phyloP scores from a whole-genome alignment of 257 asterid species.

The Solanum gracilifrons region DNA sequence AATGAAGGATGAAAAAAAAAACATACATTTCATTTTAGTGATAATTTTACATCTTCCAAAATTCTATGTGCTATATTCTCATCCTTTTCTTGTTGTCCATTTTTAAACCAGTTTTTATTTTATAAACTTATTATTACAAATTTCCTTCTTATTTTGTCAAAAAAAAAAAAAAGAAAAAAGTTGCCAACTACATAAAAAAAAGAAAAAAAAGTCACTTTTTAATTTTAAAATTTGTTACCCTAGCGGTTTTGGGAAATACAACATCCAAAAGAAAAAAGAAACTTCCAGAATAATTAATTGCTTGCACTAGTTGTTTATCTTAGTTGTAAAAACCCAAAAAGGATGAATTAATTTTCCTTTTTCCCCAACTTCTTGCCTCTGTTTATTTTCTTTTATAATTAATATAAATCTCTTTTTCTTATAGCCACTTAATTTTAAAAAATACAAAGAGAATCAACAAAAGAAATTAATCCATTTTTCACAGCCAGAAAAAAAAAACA shows the following conservation, averaged over 20 bases:
- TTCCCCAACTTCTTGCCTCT: not conserved
- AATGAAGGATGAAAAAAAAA: not conserved
- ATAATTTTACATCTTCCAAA: not conserved
- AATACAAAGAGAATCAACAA: not conserved
- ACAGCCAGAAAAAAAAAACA: not conserved
- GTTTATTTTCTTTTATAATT: not conserved
- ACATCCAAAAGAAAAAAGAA: not conserved
- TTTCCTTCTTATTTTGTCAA: not conserved
- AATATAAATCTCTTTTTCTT: not conserved
- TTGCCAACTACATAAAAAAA: not conserved
- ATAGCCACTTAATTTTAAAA: not conserved
- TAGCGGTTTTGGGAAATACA: not conserved
- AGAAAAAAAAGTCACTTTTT: not conserved
- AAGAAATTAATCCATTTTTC: not conserved
- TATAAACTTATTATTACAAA: not conserved
- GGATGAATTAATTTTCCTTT: not conserved
- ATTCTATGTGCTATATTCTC: not conserved
- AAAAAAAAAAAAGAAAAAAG: not conserved
- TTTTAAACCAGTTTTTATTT: not conserved
- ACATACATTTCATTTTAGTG: not conserved
- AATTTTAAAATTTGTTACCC: not conserved
- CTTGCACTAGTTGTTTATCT: not conserved
- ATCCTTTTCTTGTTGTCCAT: not conserved
- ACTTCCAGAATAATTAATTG: not conserved
- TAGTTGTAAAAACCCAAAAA: not conserved